A percentile compares a stretch with the other conserved stretches of the same genome.
These are phyloP conservation scores for Cajanus cajan DNA, from an alignment of 306 rosid species.

Conservation along the genomic window DNA sequence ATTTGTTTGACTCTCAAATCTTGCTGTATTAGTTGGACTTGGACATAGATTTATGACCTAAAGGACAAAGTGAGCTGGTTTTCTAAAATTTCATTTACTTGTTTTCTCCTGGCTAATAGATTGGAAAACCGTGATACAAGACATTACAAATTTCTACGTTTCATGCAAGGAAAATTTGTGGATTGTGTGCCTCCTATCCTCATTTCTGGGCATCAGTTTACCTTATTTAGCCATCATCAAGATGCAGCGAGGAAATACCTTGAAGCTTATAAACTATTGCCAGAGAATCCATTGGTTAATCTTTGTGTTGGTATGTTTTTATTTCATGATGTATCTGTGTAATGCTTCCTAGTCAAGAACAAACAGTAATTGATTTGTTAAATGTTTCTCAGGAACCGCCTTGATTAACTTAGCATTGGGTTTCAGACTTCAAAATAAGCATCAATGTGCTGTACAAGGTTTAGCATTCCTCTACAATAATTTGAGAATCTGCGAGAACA, in stretches of 20 bases:
- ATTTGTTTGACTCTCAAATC: conserved; percentile 10
- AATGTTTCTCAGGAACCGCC: conserved; percentile 60
- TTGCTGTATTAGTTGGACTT: conserved; percentile 9
- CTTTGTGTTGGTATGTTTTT: conserved; percentile 74
- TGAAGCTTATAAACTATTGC: conserved; percentile 78
- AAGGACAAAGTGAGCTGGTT: neutral
- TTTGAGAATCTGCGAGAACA: conserved; percentile 60
- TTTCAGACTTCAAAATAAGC: conserved; percentile 88
- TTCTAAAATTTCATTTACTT: neutral
- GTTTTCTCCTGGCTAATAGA: conserved; percentile 42
- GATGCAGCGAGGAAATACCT: conserved; percentile 90
- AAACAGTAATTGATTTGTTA: neutral
- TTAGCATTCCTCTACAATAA: conserved; percentile 82
- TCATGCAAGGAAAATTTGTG: conserved; percentile 55
- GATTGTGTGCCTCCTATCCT: conserved; percentile 83
- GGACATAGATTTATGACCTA: conserved; percentile 19
- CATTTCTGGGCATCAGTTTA: conserved; percentile 76
- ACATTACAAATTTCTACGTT: conserved; percentile 65
- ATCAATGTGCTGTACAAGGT: conserved; percentile 85
- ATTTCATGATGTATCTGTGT: neutral
- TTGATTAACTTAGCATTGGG: conserved; percentile 82
- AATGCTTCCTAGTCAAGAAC: conserved; percentile 2
- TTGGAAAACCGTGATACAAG: conserved; percentile 77
- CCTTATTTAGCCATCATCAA: conserved; percentile 73
- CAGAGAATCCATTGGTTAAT: conserved; percentile 75